Percentiles rank a stretch among this genome's conserved stretches.
Evolutionary conservation across 805 yeast species (phyloP).

Genomic region (Candida coleopterorum): DNA sequence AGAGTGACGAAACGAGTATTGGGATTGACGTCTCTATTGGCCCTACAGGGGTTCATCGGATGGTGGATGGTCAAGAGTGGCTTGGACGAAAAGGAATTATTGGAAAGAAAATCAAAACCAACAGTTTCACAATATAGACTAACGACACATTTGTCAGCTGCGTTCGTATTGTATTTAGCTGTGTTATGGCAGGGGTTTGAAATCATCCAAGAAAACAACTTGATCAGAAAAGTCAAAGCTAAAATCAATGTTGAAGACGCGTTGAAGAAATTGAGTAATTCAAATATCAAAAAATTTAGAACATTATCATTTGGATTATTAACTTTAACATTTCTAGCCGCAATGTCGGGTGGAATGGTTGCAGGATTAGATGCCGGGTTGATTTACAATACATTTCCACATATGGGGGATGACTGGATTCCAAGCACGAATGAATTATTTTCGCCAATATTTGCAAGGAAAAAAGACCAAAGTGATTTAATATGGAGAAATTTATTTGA

Average conservation of each 20-base stretch:
- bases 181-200: slow-evolving; percentile 90
- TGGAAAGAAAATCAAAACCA: slow-evolving; percentile 86
- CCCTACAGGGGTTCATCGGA: slow-evolving; percentile 92
- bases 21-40: slow-evolving; percentile 72
- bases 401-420: slow-evolving; percentile 81
- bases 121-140: slow-evolving; percentile 94
- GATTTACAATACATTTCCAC: slow-evolving; percentile 93
- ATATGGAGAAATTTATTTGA: slow-evolving; percentile 92
- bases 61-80: slow-evolving; percentile 99
- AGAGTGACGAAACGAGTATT: slow-evolving; percentile 64
- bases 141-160: slow-evolving; percentile 91
- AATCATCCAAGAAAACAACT: slow-evolving; percentile 66
- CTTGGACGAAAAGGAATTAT: slow-evolving; percentile 71
- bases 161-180: slow-evolving; percentile 80
- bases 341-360: slow-evolving; percentile 96
- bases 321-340: slow-evolving; percentile 75
- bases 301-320: slow-evolving; percentile 52
- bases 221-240: slow-evolving; percentile 41
- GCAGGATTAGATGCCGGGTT: slow-evolving; percentile 98
- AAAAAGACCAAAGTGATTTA: slow-evolving; percentile 62
- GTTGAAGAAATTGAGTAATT: slow-evolving; percentile 57
- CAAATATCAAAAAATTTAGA: slow-evolving; percentile 56
- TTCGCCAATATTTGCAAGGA: slow-evolving; percentile 67
- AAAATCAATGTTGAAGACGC: slow-evolving; percentile 47
- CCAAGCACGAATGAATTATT: slow-evolving; percentile 79